A percentile compares a stretch with the other conserved stretches of the same genome.
These are phyloP conservation scores for Carallia pectinifolia DNA, from an alignment of 345 rosid genomes.

Conservation along the genomic window DNA sequence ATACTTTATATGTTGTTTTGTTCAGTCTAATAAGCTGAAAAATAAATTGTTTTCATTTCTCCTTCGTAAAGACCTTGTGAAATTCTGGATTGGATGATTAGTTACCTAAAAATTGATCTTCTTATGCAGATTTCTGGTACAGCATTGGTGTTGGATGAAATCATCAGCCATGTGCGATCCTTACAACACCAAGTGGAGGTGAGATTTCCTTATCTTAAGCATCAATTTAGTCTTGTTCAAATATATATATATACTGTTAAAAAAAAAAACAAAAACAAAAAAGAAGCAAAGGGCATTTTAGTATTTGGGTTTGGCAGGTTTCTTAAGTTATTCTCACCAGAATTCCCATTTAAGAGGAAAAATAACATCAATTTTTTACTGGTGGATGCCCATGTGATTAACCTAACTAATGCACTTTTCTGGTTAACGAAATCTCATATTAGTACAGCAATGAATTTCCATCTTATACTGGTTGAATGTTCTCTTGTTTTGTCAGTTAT, in stretches of 20 bases:
- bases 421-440: no score
- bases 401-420: no score
- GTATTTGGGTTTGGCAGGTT: neutral
- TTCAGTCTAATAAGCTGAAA: no score
- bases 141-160: constrained; percentile 90
- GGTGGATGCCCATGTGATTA: neutral
- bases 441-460: neutral
- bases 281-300: no score
- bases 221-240: neutral
- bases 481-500: constrained; percentile 49
- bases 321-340: neutral
- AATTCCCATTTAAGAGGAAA: neutral
- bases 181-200: constrained; percentile 98
- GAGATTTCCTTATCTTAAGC: constrained; percentile 29
- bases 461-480: constrained; percentile 4
- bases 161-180: constrained; percentile 90
- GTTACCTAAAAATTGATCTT: neutral
- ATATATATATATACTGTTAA: neutral
- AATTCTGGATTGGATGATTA: neutral
- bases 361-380: neutral
- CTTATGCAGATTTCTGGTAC: constrained; percentile 81
- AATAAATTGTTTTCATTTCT: no score
- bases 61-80: neutral
- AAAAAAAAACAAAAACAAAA: neutral
- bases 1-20: no score